phyloP scores from a whole-genome alignment of 2,329 filamentous ascomycete species.

The Botrytis deweyae region DNA sequence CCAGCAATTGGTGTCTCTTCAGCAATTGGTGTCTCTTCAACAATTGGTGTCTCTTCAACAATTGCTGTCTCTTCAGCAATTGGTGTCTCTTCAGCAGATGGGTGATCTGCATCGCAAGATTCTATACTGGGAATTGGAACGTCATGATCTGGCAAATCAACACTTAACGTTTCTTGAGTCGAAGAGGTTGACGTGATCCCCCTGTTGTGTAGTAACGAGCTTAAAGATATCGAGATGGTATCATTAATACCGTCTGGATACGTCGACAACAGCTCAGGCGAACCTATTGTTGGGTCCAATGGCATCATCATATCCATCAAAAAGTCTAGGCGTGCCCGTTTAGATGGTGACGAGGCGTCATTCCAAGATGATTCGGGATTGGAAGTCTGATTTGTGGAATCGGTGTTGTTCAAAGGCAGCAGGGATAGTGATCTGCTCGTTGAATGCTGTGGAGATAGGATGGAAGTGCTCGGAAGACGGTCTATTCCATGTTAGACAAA shows the following conservation, averaged over 20 bases:
- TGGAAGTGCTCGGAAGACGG: not conserved
- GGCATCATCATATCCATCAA: not conserved
- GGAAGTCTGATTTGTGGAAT: not conserved
- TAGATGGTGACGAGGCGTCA: not conserved
- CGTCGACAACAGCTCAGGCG: not conserved
- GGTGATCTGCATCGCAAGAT: not conserved
- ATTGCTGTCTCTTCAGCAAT: too few relatives aligned
- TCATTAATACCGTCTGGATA: not conserved
- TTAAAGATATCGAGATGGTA: not conserved
- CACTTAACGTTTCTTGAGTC: fast-evolving
- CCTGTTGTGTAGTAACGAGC: not conserved
- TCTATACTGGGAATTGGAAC: not conserved
- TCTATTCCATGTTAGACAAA: not conserved
- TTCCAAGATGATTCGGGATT: fast-evolving
- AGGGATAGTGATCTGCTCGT: not conserved
- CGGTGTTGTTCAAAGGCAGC: not conserved
- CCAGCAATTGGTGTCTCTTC: not conserved
- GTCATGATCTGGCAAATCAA: not conserved
- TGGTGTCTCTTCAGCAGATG: not conserved
- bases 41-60: not conserved
- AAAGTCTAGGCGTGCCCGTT: not conserved
- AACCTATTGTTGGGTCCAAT: not conserved
- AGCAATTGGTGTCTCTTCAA: too few relatives aligned
- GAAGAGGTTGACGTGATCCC: not conserved
- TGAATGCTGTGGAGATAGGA: not conserved